Conservation (phyloP, 2,329 filamentous ascomycete genomes). For the Ceratocystis cacaofunesta region DNA sequence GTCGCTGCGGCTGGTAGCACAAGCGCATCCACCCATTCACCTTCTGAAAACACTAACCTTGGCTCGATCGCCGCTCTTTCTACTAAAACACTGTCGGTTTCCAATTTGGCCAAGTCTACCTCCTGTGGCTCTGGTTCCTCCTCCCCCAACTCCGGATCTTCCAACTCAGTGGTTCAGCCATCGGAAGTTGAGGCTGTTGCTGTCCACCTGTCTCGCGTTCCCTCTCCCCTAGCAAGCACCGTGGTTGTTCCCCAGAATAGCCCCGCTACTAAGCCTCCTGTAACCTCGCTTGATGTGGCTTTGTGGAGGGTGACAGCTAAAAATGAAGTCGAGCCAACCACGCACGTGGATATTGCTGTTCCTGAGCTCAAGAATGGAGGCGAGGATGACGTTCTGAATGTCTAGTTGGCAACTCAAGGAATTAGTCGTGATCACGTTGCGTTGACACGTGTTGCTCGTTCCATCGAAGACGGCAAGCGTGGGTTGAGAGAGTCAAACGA, state of each 20-base stretch:
- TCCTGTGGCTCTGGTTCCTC: not conserved
- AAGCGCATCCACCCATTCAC: not conserved
- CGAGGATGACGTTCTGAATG: conserved; percentile 9
- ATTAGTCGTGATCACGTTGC: conserved; percentile 3
- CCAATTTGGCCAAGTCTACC: not conserved
- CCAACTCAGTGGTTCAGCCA: not conserved
- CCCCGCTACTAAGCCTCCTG: not conserved
- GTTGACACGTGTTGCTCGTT: conserved; percentile 6
- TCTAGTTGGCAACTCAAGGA: conserved; percentile 15
- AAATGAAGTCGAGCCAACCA: not conserved
- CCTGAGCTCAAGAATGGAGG: not conserved
- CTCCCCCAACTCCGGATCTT: not conserved
- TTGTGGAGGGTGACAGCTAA: conserved; percentile 10
- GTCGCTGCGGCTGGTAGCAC: not conserved
- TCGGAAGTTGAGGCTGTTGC: conserved; percentile 8
- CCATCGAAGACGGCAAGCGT: not conserved
- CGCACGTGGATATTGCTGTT: conserved; percentile 15
- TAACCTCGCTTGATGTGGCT: not conserved
- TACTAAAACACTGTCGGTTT: not conserved
- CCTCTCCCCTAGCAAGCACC: not conserved
- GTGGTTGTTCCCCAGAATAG: not conserved
- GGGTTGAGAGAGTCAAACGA: not conserved
- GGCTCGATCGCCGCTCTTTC: not conserved
- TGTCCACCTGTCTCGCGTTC: conserved; percentile 3
- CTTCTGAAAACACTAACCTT: not conserved